Conservation (phyloP, 2,329 filamentous ascomycete species). For the Xylariaceae sp. region DNA sequence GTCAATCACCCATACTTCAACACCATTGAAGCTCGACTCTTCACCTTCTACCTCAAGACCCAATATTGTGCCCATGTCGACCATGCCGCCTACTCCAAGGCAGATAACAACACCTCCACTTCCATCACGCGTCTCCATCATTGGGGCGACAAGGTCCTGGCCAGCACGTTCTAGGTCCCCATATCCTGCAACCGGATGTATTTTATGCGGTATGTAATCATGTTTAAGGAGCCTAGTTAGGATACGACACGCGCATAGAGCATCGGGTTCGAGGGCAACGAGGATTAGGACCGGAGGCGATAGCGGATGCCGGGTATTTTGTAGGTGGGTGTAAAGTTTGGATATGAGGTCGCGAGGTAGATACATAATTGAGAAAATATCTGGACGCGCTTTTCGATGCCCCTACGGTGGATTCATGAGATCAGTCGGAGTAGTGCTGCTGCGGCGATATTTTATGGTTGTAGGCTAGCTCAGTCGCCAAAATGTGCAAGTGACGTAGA, state of each 20-base stretch:
- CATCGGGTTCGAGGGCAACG: constrained; percentile 91
- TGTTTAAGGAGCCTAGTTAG: constrained; percentile 91
- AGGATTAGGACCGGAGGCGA: constrained; percentile 91
- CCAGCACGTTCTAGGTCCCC: constrained; percentile 83
- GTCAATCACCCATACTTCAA: constrained; percentile 95
- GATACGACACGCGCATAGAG: constrained; percentile 93
- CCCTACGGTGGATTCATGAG: constrained; percentile 43
- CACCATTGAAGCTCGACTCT: constrained; percentile 74
- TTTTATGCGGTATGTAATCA: constrained; percentile 98
- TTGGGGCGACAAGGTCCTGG: constrained; percentile 77
- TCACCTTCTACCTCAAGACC: constrained; percentile 74
- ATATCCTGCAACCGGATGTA: constrained; percentile 93
- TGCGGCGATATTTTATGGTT: not conserved
- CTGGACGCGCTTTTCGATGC: constrained; percentile 42
- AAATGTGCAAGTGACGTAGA: not conserved
- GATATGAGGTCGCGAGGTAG: constrained; percentile 88
- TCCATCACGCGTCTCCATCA: constrained; percentile 85
- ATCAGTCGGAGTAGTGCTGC: constrained; percentile 20
- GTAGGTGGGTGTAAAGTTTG: constrained; percentile 88
- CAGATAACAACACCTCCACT: constrained; percentile 90
- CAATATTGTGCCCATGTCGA: constrained; percentile 82
- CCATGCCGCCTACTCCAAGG: constrained; percentile 88
- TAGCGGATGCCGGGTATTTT: constrained; percentile 84
- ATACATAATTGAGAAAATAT: constrained; percentile 71
- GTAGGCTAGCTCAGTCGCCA: not conserved